phyloP scores from a whole-genome alignment of 2,329 filamentous ascomycete genomes.

The Arthrocladium fulminans region DNA sequence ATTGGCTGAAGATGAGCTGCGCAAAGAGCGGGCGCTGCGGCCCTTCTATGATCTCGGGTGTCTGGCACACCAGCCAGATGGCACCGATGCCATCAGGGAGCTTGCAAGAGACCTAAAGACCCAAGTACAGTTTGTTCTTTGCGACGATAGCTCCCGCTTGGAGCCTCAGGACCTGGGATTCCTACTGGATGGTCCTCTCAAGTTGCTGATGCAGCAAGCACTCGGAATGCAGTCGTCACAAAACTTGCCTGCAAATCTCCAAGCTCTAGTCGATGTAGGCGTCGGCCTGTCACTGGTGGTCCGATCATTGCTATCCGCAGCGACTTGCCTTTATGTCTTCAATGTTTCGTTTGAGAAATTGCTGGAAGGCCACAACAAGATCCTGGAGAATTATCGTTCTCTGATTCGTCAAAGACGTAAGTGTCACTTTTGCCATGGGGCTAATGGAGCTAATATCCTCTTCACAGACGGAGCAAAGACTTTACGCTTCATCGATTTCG shows the following conservation, averaged over 20 bases:
- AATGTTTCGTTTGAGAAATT: neutral
- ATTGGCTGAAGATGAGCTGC: neutral
- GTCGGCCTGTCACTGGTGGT: neutral
- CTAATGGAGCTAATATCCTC: no score
- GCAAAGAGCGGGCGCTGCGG: neutral
- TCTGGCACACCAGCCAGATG: neutral
- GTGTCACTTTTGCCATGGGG: no score
- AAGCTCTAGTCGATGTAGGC: no score
- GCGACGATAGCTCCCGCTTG: no score
- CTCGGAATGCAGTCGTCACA: no score
- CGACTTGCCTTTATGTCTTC: neutral
- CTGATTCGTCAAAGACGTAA: neutral
- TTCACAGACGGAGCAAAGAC: neutral
- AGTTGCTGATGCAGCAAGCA: no score
- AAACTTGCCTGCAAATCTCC: no score
- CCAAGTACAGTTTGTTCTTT: no score
- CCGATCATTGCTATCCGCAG: neutral
- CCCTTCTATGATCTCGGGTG: neutral
- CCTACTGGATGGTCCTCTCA: no score
- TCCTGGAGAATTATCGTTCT: neutral
- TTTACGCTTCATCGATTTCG: neutral
- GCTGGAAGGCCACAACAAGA: neutral
- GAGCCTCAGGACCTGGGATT: no score
- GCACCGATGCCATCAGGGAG: neutral
- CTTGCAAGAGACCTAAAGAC: neutral